Conservation (phyloP, 129 eudicot species). For the Artemisia argyi region DNA sequence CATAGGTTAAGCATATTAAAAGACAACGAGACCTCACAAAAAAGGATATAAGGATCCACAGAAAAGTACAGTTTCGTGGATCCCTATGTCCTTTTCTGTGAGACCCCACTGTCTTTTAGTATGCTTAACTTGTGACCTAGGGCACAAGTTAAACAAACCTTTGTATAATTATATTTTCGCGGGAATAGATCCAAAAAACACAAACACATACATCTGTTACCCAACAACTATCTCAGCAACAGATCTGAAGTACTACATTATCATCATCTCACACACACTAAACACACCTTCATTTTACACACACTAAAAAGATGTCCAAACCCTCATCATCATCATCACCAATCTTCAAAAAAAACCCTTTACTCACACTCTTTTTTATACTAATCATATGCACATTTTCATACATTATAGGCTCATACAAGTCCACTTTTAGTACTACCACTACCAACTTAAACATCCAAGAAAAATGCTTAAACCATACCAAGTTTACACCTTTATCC, state of each 20-base stretch:
- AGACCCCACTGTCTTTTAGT: too few relatives aligned
- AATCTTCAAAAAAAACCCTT: constrained; percentile 29
- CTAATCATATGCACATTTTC: constrained; percentile 28
- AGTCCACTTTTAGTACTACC: constrained; percentile 20
- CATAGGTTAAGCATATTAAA: too few relatives aligned
- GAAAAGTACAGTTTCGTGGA: too few relatives aligned
- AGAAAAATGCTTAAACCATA: constrained; percentile 9
- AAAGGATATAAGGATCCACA: too few relatives aligned
- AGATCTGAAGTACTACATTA: neutral
- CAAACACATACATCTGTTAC: constrained; percentile 19
- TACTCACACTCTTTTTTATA: constrained; percentile 27
- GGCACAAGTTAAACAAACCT: too few relatives aligned
- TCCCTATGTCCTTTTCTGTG: too few relatives aligned
- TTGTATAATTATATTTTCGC: constrained; percentile 10
- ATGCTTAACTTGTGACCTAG: too few relatives aligned
- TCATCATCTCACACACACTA: constrained; percentile 27
- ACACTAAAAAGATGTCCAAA: constrained; percentile 33
- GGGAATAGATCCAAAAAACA: constrained; percentile 28
- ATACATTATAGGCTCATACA: constrained; percentile 44
- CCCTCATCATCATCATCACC: constrained; percentile 26
- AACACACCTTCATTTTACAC: constrained; percentile 30
- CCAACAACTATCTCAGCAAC: constrained; percentile 9
- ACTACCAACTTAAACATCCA: constrained; percentile 7
- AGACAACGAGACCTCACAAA: too few relatives aligned
- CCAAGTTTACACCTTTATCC: neutral